These are phyloP conservation scores for Fusarium praegraminearum DNA, from an alignment of 2,329 filamentous ascomycete species.

Conservation along the genomic window DNA sequence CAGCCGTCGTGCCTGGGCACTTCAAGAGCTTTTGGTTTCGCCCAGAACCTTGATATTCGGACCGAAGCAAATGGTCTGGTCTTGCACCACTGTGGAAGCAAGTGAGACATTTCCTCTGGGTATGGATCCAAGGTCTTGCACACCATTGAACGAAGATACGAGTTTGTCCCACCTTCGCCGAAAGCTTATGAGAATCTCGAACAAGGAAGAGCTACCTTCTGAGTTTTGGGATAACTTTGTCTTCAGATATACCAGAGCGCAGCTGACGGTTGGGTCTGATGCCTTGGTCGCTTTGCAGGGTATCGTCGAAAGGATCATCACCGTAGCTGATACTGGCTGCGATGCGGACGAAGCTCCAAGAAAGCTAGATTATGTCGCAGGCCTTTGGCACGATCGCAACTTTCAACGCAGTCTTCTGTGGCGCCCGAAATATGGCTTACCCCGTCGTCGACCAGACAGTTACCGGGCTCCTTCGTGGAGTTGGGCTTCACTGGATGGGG, in stretches of 20 bases:
- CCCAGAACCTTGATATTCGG: neutral
- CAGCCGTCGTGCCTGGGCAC: neutral
- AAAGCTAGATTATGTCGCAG: neutral
- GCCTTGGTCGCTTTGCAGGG: neutral
- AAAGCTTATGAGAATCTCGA: neutral
- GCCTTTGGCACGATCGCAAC: neutral
- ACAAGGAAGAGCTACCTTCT: neutral
- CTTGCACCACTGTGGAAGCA: conserved; percentile 4
- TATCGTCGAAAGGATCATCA: neutral
- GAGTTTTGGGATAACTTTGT: conserved; percentile 9
- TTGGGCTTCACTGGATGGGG: neutral
- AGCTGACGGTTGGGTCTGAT: neutral
- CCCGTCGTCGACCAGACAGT: rapidly evolving
- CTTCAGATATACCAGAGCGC: neutral
- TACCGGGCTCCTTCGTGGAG: conserved; percentile 14
- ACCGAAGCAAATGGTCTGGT: conserved; percentile 5
- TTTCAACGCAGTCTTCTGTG: conserved; percentile 4
- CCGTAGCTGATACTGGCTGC: neutral
- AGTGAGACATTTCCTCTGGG: conserved; percentile 5
- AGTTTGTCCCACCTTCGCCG: neutral
- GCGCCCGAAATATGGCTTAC: neutral
- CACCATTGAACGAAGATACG: neutral
- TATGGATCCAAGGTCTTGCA: conserved; percentile 1
- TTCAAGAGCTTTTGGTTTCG: conserved; percentile 2
- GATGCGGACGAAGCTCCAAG: rapidly evolving